Evolutionary conservation across 345 rosid species (phyloP).

Genomic region (Microcos paniculata): DNA sequence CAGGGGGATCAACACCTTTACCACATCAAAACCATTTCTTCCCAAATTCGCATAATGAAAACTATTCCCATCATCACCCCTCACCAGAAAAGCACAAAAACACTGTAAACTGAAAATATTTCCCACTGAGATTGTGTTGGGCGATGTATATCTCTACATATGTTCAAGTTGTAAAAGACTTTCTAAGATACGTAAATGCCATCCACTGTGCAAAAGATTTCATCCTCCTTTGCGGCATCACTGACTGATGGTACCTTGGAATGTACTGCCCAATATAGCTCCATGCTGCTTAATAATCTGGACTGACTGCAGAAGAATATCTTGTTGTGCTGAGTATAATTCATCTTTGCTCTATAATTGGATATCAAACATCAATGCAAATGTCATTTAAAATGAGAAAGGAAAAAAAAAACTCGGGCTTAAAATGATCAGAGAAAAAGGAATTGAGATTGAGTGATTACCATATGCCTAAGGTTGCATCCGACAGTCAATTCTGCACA

Average conservation of each 20-base stretch:
- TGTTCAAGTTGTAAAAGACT: background rate
- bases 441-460: conserved; percentile 16
- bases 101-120: background rate
- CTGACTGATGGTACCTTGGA: conserved; percentile 20
- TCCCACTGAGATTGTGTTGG: background rate
- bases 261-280: conserved; percentile 56
- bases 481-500: conserved; percentile 76
- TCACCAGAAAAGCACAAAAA: background rate
- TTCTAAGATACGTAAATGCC: background rate
- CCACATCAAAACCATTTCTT: background rate
- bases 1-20: background rate
- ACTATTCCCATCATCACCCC: background rate
- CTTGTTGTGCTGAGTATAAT: conserved; percentile 60
- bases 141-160: background rate
- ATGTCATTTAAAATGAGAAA: background rate
- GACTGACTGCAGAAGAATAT: conserved; percentile 66
- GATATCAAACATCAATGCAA: background rate
- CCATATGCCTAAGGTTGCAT: conserved; percentile 85
- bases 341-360: conserved; percentile 65
- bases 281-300: conserved; percentile 71
- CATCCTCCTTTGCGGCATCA: conserved; percentile 11
- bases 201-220: background rate
- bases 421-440: background rate
- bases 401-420: background rate
- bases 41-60: background rate